Base-by-base conservation (phyloP, 2,329 filamentous ascomycete species). In the Nemania bipapillata region DNA sequence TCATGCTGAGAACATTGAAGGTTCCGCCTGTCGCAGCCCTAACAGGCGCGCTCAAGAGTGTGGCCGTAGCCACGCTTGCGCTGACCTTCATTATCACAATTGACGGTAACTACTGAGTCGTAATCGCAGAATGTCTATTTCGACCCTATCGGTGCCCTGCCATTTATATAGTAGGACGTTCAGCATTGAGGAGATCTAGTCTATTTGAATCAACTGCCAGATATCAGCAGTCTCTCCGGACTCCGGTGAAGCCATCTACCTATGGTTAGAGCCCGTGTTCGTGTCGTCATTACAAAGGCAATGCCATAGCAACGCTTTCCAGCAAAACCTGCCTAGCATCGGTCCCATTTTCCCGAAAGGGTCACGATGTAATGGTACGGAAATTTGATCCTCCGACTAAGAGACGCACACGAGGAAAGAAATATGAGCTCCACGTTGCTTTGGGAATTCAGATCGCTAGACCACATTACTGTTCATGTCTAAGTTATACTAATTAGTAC, bases 1-100 rank as follows among this genome's bases (percentile, higher is more conserved):
- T 78, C 75, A 77, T 78, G 50, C 69, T 75, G 47, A 78, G 63
- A 58, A 77, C 65, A 42, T 68, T 78, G 68, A 78, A 78, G 28
- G 74, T 70, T 64, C 77, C 77, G 64, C 71, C 73, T 6, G 74
- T 76, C 40, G 72, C 74, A 50, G 74, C 74, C 50, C 20, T 50
- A 32, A 12, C 53, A 35, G 57, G 57, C 54, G 30, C 28, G 47
- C 66, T 40, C 22, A 69, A 22, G 4, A 66, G 22, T 12, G 40
- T n/a, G 8, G 61, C 55, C 40, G 30, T 22, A 6, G 32, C 45
- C 12, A 63, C 20, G 22, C 52, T 63, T 26, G 35, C 6, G 52
- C 15, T 55, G 15, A 20, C 40, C 55, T 49, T 65, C 60, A 67
- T 70, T 40, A 35, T 63, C 30, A 40, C 47, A 58, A 47, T 32